phyloP scores from a whole-genome alignment of 148 eudicot genomes.

The Fagopyrum tataricum region DNA sequence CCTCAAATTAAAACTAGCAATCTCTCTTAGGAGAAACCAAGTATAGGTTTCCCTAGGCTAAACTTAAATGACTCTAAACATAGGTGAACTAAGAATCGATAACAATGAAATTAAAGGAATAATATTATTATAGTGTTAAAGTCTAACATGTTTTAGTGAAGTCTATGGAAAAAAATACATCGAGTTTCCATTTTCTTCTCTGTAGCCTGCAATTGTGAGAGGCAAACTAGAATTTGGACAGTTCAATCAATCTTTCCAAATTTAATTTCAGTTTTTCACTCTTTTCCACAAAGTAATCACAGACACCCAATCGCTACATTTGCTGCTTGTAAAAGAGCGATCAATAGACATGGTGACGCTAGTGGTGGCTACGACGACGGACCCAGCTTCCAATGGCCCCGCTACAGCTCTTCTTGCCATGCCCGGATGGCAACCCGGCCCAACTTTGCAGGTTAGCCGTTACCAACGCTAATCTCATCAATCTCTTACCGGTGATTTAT shows the following conservation, averaged over 20 bases:
- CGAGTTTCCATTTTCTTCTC: too few relatives aligned
- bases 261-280: neutral
- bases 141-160: too few relatives aligned
- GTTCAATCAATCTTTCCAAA: neutral
- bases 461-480: too few relatives aligned
- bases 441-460: slow-evolving; percentile 37
- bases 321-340: too few relatives aligned
- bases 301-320: neutral
- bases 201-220: neutral
- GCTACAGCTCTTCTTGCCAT: slow-evolving; percentile 54
- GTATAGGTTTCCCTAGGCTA: too few relatives aligned
- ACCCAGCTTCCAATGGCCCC: slow-evolving; percentile 64
- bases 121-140: too few relatives aligned
- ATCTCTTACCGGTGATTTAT: neutral
- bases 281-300: neutral
- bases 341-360: slow-evolving; percentile 44
- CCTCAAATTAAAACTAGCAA: too few relatives aligned
- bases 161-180: too few relatives aligned
- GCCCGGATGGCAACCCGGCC: slow-evolving; percentile 62
- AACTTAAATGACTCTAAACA: too few relatives aligned
- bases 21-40: too few relatives aligned
- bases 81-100: too few relatives aligned
- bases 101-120: too few relatives aligned
- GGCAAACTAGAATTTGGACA: neutral
- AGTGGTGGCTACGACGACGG: slow-evolving; percentile 62